phyloP scores from a whole-genome alignment of 495 filamentous ascomycete species.

The Mycothermus thermophilus region DNA sequence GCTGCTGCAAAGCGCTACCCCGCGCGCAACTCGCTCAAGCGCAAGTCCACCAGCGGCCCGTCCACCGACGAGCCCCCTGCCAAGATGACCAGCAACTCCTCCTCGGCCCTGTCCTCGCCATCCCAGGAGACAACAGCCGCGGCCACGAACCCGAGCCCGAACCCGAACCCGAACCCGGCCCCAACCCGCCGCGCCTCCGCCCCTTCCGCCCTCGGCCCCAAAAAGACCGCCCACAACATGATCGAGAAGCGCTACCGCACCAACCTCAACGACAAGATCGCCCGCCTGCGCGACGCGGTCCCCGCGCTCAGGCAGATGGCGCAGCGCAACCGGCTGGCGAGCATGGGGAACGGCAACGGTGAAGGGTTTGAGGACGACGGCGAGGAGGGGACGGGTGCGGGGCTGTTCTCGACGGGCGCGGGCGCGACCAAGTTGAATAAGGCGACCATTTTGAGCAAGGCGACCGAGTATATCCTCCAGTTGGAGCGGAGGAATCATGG shows the following conservation, averaged over 20 bases:
- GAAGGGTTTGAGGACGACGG: slow-evolving; percentile 10
- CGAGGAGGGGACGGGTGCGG: no score
- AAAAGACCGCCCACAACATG: slow-evolving; percentile 33
- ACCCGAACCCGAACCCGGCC: slow-evolving; percentile 4
- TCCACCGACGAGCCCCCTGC: slow-evolving; percentile 8
- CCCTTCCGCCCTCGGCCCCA: slow-evolving; percentile 6
- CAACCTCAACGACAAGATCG: slow-evolving; percentile 38
- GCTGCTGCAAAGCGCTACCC: slow-evolving; percentile 9
- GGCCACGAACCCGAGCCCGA: no score
- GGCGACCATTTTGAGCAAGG: slow-evolving; percentile 70
- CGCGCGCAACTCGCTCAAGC: slow-evolving; percentile 16
- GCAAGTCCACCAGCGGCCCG: slow-evolving; percentile 13
- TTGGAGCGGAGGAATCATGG: slow-evolving; percentile 62
- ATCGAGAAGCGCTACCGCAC: slow-evolving; percentile 38
- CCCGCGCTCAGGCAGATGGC: slow-evolving; percentile 28
- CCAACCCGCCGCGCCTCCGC: slow-evolving; percentile 1
- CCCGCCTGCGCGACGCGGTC: slow-evolving; percentile 32
- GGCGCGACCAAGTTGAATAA: slow-evolving; percentile 20
- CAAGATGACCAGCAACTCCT: background rate
- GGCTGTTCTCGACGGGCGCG: slow-evolving; percentile 2
- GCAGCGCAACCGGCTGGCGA: slow-evolving; percentile 1
- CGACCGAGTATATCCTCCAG: slow-evolving; percentile 79
- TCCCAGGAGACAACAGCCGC: background rate
- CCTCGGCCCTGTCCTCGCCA: background rate
- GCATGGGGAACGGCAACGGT: slow-evolving; percentile 2